Base-by-base conservation (phyloP, 1,284 basidiomycete species). In the Baeospora myosura region DNA sequence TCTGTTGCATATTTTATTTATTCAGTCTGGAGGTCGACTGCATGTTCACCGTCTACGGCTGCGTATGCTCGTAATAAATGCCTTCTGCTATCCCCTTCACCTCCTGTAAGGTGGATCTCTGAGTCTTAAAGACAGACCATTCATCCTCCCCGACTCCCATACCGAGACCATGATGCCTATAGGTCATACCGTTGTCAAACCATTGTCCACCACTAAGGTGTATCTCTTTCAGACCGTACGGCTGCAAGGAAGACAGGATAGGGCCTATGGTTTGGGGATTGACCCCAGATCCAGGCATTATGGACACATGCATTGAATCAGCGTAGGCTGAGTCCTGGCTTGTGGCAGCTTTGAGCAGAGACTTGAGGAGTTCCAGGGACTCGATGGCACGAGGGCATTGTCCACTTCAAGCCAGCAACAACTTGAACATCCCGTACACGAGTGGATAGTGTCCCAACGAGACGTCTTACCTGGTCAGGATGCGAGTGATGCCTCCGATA, bases 211-310 rank as follows among this genome's bases (percentile, higher is more conserved):
- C 84, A 49, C 84, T 88, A 43, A 87, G 56, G 55, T 88, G 86
- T 3, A 88, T 64, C 56, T 88, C 83, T 18, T 59, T 59, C 18
- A 86, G 54, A 6, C 77, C 80, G 23, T 70, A 57, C 0, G 76
- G 70, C 7, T 77, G 54, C 20, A 88, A 63, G 12, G 60, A 51
- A 17, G 66, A 49, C 31, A 81, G 60, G 14, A 90, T 42, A 12
- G 50, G 40, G 0, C 61, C 55, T 12, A 79, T 61, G 2, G 74
- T 85, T 11, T 61, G 53, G 4, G 68, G 53, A 49, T 79, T 84
- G 39, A 88, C 74, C 3, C 86, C 84, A 3, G 82, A 81, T 5
- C 86, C 86, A 6, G 82, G 79, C 44, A 88, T 72, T 42, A 91
- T 73, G 3, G 58, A 65, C 16, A 74, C 14, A 5, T 3, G 12